Evolutionary conservation across 2,329 filamentous ascomycete genomes (phyloP).

Genomic region (Calonectria hawksworthii): DNA sequence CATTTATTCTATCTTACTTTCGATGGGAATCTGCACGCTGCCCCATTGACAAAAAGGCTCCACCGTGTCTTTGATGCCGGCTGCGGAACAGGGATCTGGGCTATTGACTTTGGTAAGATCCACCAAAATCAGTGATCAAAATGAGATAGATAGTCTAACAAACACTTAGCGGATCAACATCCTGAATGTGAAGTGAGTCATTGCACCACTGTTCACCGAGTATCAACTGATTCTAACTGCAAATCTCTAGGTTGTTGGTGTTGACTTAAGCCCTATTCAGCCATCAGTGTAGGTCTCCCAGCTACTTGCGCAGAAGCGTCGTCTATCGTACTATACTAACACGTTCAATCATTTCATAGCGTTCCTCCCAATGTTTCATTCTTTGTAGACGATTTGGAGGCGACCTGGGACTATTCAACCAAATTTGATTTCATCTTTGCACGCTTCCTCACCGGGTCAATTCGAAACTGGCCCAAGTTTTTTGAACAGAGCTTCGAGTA

Average conservation of each 20-base stretch:
- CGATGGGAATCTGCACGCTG: conserved; percentile 15
- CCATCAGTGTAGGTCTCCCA: conserved; percentile 15
- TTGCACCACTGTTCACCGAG: fast-evolving
- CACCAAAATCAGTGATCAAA: fast-evolving
- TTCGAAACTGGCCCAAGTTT: conserved; percentile 34
- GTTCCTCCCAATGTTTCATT: conserved; percentile 31
- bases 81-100: conserved; percentile 32
- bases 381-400: conserved; percentile 31
- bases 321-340: background rate
- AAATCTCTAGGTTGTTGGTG: conserved; percentile 21
- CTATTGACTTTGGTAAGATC: conserved; percentile 27
- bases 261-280: conserved; percentile 34
- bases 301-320: background rate
- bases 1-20: conserved; percentile 31
- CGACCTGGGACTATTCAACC: conserved; percentile 21
- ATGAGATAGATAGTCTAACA: background rate
- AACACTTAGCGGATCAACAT: conserved; percentile 25
- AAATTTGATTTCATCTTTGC: conserved; percentile 34
- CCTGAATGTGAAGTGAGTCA: conserved; percentile 26
- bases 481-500: conserved; percentile 26
- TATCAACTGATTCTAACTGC: background rate
- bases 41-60: background rate
- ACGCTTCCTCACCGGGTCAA: conserved; percentile 30
- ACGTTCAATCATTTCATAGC: background rate
- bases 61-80: conserved; percentile 26